Evolutionary conservation across 495 filamentous ascomycete species (phyloP).

Genomic region (Penicillium turbatum): DNA sequence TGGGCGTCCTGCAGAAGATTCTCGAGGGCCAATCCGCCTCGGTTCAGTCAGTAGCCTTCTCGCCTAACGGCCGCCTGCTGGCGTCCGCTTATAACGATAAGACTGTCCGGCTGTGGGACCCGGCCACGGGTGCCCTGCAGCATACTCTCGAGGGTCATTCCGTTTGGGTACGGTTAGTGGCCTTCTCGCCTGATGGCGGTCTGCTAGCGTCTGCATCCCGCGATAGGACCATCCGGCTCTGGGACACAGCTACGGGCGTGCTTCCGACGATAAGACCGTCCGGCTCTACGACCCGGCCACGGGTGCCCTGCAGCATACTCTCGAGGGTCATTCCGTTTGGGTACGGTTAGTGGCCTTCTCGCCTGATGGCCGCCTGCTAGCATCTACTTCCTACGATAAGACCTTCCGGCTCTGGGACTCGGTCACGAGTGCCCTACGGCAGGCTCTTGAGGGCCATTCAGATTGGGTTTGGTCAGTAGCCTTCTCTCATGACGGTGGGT

Average conservation of each 20-base stretch:
- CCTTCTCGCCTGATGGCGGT: slow-evolving; percentile 17
- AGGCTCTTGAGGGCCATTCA: too few species aligned
- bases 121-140: too few species aligned
- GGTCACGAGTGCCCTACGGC: not conserved
- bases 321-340: slow-evolving; percentile 18
- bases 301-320: slow-evolving; percentile 8
- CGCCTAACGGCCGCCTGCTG: slow-evolving; percentile 19
- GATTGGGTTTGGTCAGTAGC: too few species aligned
- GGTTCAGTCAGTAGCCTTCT: slow-evolving; percentile 19
- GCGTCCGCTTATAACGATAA: slow-evolving; percentile 19
- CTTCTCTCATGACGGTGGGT: too few species aligned
- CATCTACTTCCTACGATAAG: slow-evolving; percentile 16
- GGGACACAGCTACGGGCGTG: too few species aligned
- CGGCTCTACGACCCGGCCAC: too few species aligned
- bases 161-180: too few species aligned
- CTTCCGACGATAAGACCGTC: too few species aligned
- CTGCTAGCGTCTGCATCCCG: slow-evolving; percentile 15
- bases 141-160: too few species aligned
- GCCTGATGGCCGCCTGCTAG: slow-evolving; percentile 17
- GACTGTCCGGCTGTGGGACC: slow-evolving; percentile 25
- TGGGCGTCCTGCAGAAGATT: slow-evolving; percentile 7
- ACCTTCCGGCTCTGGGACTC: slow-evolving; percentile 15
- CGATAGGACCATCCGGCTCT: too few species aligned
- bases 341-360: slow-evolving; percentile 26
- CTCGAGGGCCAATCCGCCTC: slow-evolving; percentile 18